Base-by-base conservation (phyloP, 2,329 filamentous ascomycete species). In the Colletotrichum godetiae region DNA sequence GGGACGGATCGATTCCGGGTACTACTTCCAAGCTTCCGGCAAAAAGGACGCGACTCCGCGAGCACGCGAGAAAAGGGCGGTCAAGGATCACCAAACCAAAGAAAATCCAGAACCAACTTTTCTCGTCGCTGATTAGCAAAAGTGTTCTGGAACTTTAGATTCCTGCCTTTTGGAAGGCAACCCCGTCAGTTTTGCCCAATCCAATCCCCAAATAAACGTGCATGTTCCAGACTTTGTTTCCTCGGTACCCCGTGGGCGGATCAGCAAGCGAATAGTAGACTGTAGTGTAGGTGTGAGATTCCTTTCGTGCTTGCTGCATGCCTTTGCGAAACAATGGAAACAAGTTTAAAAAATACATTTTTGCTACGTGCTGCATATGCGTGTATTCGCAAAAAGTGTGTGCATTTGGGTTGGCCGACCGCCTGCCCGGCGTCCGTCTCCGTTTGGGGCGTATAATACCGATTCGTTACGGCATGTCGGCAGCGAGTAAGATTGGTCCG, bases 31-130 rank as follows among this genome's bases (percentile, higher is more conserved):
- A 56, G 8, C 27, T 63, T 37, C 52, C 53, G 24, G 42, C 42
- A n/a, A 8, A 8, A 19, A n/a, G 65, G 37, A 42, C 37, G 37
- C 37, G 37, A 42, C 37, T 19, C 15, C 37, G 35, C 35, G 35
- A 29, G 27, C 15, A 52, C 37, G 27, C 6, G 12, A 52, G 65
- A 5, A 67, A 67, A 67, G 22, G 56, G 65, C 56, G 65, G 65
- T 67, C 65, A 60, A 56, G 52, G 55, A 19, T n/a, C 27, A 11
- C 27, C 27, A 29, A 29, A 29, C 27, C 27, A 12, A 15, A 33
- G 7, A n/a, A 29, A 22, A 27, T 11, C 5, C 10, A 49, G 7
- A 49, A 7, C 19, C 19, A 11, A 13, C 15, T 11, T 42, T 31
- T 42, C n/a, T 15, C 22, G 19, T 37, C 31, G 15, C 19, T 49